Conservation (phyloP, 176 grass and related monocot species). For the Saccharum officinarum region DNA sequence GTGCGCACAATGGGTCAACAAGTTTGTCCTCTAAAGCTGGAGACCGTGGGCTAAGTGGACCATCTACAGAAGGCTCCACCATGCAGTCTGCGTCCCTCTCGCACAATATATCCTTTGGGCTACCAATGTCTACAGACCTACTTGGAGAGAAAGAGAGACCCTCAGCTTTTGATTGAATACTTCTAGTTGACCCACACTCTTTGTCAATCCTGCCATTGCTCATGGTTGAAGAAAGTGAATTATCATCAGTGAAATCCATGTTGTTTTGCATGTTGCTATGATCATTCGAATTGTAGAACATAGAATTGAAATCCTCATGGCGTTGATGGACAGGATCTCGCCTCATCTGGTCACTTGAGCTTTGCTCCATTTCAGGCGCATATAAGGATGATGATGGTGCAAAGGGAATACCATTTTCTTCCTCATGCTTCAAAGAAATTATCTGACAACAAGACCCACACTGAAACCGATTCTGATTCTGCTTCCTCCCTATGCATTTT, state of each 20-base stretch:
- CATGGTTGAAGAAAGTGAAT: slow-evolving; percentile 45
- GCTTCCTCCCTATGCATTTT: slow-evolving; percentile 47
- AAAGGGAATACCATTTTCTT: slow-evolving; percentile 31
- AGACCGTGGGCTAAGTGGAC: slow-evolving; percentile 22
- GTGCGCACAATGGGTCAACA: slow-evolving; percentile 46
- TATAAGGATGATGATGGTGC: slow-evolving; percentile 20
- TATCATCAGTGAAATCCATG: slow-evolving; percentile 49
- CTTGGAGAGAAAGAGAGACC: slow-evolving; percentile 31
- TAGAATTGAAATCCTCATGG: slow-evolving; percentile 41
- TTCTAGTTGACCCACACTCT: slow-evolving; percentile 48
- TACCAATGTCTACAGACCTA: slow-evolving; percentile 46
- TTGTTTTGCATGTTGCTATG: slow-evolving; percentile 46
- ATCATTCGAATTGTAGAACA: slow-evolving; percentile 47
- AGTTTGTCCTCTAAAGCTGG: slow-evolving; percentile 52
- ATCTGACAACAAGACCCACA: slow-evolving; percentile 77
- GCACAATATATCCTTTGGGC: slow-evolving; percentile 56
- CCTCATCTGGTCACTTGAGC: slow-evolving; percentile 37
- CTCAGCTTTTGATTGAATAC: slow-evolving; percentile 43
- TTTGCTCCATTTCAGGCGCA: slow-evolving; percentile 37
- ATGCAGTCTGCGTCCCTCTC: slow-evolving; percentile 41
- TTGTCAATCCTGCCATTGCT: slow-evolving; percentile 38
- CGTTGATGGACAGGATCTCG: slow-evolving; percentile 45
- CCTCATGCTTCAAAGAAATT: slow-evolving; percentile 44
- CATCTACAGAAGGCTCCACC: slow-evolving; percentile 35
- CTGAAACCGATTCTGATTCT: slow-evolving; percentile 35